Base-by-base conservation (phyloP, 768 basidiomycete genomes). In the Leccinum arenicola region DNA sequence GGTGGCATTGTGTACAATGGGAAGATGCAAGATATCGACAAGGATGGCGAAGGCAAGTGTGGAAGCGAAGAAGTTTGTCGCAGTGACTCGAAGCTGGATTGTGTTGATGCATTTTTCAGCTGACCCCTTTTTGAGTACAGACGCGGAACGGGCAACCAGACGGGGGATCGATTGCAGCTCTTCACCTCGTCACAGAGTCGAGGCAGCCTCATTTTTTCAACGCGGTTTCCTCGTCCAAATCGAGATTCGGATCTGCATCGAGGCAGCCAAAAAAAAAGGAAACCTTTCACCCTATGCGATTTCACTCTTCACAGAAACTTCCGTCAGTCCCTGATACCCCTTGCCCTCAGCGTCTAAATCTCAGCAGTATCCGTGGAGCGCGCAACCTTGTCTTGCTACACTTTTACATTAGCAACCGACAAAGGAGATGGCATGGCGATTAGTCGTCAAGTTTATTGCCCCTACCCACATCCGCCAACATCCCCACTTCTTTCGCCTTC, bases 141-240 rank as follows among this genome's bases (percentile, higher is more conserved):
- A 64, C 71, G 62, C 66, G 62, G 45, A 43, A 43, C 40, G 60
- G 62, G 64, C 66, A 61, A 58, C 58, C 51, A 68, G 54, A 29
- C 59, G 55, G 31, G 19, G 63, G 25, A 43, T 43, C 40, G 40
- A 43, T 11, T 43, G 58, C 64, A 66, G 67, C 76, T 68, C 71
- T 71, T 74, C 64, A 65, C 75, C 68, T 61, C 60, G 70, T 75
- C 72, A 78, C 78, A 66, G 25, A 27, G 25, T 73, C 74, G 75
- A 76, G 78, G 65, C 62, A 52, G 60, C 75, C 74, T 71, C 64
- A 71, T 73, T 73, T 71, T 57, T 50, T 50, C 70, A 68, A 61
- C 57, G 66, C 57, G 66, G 66, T 62, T 17, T n/a, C 56, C 27
- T 55, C 57, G 47, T 14, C 67, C 71, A 68, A 38, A 74, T 75